phyloP scores from a whole-genome alignment of 352 stramenopile species.

The Detonula confervacea region DNA sequence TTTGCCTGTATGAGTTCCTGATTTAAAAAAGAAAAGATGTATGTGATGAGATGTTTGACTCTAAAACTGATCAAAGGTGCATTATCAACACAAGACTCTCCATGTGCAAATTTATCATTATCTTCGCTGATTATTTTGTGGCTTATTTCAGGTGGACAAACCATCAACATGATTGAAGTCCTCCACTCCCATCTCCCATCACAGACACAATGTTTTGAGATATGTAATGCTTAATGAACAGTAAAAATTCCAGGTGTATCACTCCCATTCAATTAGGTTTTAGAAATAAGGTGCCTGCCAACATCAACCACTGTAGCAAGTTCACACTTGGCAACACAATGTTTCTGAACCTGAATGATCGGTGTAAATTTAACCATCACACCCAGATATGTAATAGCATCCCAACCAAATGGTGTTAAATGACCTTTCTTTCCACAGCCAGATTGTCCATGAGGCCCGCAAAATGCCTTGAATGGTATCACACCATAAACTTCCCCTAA shows the following conservation, averaged over 20 bases:
- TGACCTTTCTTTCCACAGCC: no score
- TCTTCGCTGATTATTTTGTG: neutral
- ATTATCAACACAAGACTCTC: neutral
- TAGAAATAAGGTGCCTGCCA: neutral
- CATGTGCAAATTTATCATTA: neutral
- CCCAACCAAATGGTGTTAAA: no score
- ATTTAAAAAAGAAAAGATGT: neutral
- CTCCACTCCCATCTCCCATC: neutral
- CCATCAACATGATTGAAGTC: slow-evolving; percentile 1
- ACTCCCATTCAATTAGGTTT: slow-evolving; percentile 7
- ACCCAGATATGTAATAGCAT: no score
- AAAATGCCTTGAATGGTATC: no score
- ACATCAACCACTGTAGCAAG: slow-evolving; percentile 21
- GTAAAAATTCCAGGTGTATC: slow-evolving; percentile 15
- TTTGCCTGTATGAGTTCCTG: neutral
- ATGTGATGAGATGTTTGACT: no score
- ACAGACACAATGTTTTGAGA: neutral
- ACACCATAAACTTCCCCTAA: no score
- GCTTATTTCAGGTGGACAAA: slow-evolving; percentile 21
- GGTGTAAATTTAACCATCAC: no score
- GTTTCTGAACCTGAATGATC: no score
- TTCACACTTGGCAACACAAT: neutral
- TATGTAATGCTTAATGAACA: slow-evolving; percentile 9
- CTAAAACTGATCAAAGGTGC: neutral
- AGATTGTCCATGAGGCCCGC: no score